phyloP scores from a whole-genome alignment of 352 stramenopile genomes.

The Phytophthora brassicae region DNA sequence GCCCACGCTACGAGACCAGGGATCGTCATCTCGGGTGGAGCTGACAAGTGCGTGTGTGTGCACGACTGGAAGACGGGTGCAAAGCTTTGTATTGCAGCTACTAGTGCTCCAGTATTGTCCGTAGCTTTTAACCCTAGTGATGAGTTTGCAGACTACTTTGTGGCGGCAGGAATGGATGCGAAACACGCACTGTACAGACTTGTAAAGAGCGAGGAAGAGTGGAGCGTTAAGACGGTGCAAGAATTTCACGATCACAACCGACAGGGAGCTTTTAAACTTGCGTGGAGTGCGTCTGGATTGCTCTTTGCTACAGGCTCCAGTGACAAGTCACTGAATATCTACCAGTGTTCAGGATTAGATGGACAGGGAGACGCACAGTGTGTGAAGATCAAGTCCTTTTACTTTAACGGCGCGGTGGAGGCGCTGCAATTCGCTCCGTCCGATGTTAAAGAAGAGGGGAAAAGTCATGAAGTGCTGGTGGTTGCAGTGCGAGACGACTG shows the following conservation, averaged over 20 bases:
- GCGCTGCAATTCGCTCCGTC: conserved; percentile 58
- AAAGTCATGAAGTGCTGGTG: conserved; percentile 45
- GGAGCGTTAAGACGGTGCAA: conserved; percentile 42
- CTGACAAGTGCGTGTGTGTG: conserved; percentile 72
- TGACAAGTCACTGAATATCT: conserved; percentile 78
- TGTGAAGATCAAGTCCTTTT: conserved; percentile 80
- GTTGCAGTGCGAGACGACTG: conserved; percentile 80
- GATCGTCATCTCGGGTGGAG: conserved; percentile 64
- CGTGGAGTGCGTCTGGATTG: conserved; percentile 54
- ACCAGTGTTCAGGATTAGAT: conserved; percentile 39
- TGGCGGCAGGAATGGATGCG: conserved; percentile 74
- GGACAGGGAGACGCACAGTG: conserved; percentile 26
- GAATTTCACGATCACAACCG: conserved; percentile 75
- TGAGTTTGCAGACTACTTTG: conserved; percentile 50
- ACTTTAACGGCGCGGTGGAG: conserved; percentile 84
- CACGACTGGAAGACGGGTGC: conserved; percentile 61
- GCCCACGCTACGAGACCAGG: conserved; percentile 34
- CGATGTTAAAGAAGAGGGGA: background rate
- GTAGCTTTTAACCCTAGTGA: conserved; percentile 60
- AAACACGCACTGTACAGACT: conserved; percentile 63
- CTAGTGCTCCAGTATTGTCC: conserved; percentile 53
- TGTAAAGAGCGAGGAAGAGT: conserved; percentile 30
- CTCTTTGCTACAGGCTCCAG: conserved; percentile 75
- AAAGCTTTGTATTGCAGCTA: conserved; percentile 43
- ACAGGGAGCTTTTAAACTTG: conserved; percentile 64